Percentiles rank a stretch among this genome's conserved stretches.
Conservation (phyloP, 2,329 filamentous ascomycete species). For the Mycosphaerella sp. region DNA sequence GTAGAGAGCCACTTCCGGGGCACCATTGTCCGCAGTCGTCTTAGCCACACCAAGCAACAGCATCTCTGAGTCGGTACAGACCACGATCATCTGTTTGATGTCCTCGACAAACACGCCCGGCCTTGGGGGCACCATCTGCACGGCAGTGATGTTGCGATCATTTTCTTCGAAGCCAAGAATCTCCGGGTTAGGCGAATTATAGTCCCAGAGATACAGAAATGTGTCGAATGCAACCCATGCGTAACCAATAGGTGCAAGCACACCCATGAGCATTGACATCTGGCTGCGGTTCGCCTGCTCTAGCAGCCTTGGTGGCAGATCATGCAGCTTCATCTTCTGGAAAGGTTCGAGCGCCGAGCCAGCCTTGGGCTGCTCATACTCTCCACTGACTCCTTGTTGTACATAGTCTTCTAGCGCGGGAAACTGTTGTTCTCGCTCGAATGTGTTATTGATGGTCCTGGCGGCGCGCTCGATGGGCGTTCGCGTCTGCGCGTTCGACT, state of each 20-base stretch:
- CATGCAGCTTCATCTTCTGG: constrained; percentile 76
- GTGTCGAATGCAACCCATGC: constrained; percentile 97
- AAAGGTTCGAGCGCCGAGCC: constrained; percentile 77
- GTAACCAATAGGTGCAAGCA: constrained; percentile 91
- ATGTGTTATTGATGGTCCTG: constrained; percentile 70
- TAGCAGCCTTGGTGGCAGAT: constrained; percentile 86
- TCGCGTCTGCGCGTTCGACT: constrained; percentile 11
- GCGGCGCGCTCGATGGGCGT: constrained; percentile 71
- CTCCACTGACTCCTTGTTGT: constrained; percentile 75
- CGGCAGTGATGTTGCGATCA: constrained; percentile 78
- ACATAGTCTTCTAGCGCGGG: constrained; percentile 87
- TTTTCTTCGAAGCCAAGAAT: constrained; percentile 90
- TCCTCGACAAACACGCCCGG: constrained; percentile 77
- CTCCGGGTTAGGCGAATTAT: constrained; percentile 84
- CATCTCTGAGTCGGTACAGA: constrained; percentile 80
- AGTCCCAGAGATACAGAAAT: constrained; percentile 95
- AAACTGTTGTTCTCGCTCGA: constrained; percentile 71
- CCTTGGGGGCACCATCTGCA: constrained; percentile 79
- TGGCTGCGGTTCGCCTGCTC: constrained; percentile 85
- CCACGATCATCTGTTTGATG: constrained; percentile 82
- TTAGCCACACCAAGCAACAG: constrained; percentile 76
- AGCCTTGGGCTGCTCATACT: constrained; percentile 69
- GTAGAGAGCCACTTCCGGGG: constrained; percentile 70
- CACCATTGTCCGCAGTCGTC: constrained; percentile 58
- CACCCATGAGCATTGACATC: constrained; percentile 85